Evolutionary conservation across 129 eudicot species (phyloP), one percentile per base, ranked within the genome.

Genomic region (Lactuca saligna): DNA sequence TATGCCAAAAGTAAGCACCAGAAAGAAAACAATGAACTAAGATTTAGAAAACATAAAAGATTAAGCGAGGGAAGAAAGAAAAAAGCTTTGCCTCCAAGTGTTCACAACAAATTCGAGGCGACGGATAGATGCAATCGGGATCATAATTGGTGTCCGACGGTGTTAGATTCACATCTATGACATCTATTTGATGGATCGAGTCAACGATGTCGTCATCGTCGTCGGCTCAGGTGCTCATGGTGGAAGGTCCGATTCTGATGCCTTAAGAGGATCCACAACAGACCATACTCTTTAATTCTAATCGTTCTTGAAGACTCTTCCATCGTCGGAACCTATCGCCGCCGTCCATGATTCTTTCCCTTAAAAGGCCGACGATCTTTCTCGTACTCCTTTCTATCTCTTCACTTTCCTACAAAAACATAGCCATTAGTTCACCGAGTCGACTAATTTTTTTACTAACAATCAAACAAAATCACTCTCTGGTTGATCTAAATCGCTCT

Each of bases 261-360:
- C 82, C 75, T 91, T 86, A 84, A 7, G 83, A 82, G 83, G 91
- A 73, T 33, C 93, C 91, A 41, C 97, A 87, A n/a, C 91, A 85
- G 12, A 74, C 66, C 3, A 65, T 74, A 5, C 80, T 78, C 3
- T 75, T 80, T 0, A 87, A 82, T 69, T 95, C 83, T 1, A 87
- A 84, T 75, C 95, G 89, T 72, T 83, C 73, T 4, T 72, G 82
- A 15, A 90, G 65, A 10, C 70, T 78, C 78, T 76, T 85, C 37
- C 87, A 73, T 41, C 83, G 68, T 39, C 58, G 50, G 65, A 66
- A 14, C 32, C 81, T 78, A 79, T 79, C 79, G 3, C 44, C 35
- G 38, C 81, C 71, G 84, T 82, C 79, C 89, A 81, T 85, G 10
- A 37, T 17, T 53, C 72, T 81, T n/a, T 68, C 63, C 17, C 54